phyloP scores from a whole-genome alignment of 345 rosid species.

The Odontarrhena argentea region DNA sequence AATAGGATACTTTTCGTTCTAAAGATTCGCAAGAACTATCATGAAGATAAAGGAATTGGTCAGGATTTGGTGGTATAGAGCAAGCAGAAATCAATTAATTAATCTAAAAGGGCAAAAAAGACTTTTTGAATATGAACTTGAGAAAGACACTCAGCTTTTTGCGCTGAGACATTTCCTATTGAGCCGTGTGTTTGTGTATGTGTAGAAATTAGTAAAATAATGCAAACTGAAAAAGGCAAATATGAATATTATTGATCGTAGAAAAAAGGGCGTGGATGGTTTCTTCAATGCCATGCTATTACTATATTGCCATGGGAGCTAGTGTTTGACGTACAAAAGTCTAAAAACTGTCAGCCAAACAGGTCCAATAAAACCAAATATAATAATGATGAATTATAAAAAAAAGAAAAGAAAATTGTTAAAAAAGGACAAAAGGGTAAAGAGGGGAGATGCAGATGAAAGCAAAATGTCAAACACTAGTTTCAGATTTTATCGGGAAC shows the following conservation, averaged over 20 bases:
- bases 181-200: conserved; percentile 35
- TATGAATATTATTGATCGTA: conserved; percentile 1
- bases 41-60: no score
- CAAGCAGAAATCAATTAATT: neutral
- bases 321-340: conserved; percentile 34
- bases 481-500: conserved; percentile 59
- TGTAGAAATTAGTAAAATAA: neutral
- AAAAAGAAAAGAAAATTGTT: neutral
- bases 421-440: conserved; percentile 26
- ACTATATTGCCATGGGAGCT: conserved; percentile 31
- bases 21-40: no score
- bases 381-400: neutral
- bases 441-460: conserved; percentile 41
- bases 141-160: conserved; percentile 43
- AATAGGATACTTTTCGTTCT: no score
- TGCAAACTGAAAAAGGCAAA: neutral
- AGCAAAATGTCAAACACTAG: conserved; percentile 87
- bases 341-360: conserved; percentile 42
- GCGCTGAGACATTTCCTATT: conserved; percentile 34
- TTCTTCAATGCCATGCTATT: conserved; percentile 32
- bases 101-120: conserved; percentile 15
- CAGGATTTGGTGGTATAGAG: no score
- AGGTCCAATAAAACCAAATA: conserved; percentile 31
- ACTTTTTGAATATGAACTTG: conserved; percentile 16
- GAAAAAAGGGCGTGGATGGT: conserved; percentile 32